phyloP scores from a whole-genome alignment of 176 grass and related monocot genomes.

The Eragrostis nindensis region DNA sequence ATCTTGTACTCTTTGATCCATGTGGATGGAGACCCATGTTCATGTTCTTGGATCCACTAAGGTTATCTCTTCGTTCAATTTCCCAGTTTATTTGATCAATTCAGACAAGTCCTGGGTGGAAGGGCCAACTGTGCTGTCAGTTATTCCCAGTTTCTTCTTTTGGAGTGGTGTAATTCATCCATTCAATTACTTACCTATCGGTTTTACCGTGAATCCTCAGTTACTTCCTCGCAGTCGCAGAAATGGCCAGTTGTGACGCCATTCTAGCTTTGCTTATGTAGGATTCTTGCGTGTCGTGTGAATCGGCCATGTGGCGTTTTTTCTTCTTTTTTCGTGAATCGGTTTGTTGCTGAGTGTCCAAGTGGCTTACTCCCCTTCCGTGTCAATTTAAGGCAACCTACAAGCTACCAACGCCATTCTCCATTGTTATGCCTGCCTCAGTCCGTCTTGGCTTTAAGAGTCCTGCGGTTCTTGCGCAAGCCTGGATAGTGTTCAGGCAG shows the following conservation, averaged over 20 bases:
- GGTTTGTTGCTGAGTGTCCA: slow-evolving; percentile 38
- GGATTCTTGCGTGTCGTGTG: slow-evolving; percentile 24
- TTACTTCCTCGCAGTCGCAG: too few relatives aligned
- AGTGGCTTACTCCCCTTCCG: slow-evolving; percentile 23
- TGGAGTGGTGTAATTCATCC: neutral
- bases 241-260: neutral
- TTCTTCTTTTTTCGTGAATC: slow-evolving; percentile 23
- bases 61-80: slow-evolving; percentile 20
- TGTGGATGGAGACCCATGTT: slow-evolving; percentile 20
- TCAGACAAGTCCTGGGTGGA: neutral
- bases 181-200: neutral
- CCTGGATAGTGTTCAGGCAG: slow-evolving; percentile 2
- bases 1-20: slow-evolving; percentile 30
- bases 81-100: slow-evolving; percentile 8
- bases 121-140: slow-evolving; percentile 21
- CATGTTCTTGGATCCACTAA: slow-evolving; percentile 9
- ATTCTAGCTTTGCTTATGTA: slow-evolving; percentile 34
- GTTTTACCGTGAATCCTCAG: slow-evolving; percentile 28
- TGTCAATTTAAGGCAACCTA: slow-evolving; percentile 14
- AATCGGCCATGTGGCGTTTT: slow-evolving; percentile 25
- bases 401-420: neutral
- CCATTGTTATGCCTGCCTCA: slow-evolving; percentile 19
- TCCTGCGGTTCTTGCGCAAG: neutral
- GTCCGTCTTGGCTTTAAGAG: slow-evolving; percentile 4
- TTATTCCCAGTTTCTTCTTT: slow-evolving; percentile 12